Evolutionary conservation across 352 stramenopile genomes (phyloP), one percentile per base, ranked within the genome.

Genomic region (Globisporangium echinulatum): DNA sequence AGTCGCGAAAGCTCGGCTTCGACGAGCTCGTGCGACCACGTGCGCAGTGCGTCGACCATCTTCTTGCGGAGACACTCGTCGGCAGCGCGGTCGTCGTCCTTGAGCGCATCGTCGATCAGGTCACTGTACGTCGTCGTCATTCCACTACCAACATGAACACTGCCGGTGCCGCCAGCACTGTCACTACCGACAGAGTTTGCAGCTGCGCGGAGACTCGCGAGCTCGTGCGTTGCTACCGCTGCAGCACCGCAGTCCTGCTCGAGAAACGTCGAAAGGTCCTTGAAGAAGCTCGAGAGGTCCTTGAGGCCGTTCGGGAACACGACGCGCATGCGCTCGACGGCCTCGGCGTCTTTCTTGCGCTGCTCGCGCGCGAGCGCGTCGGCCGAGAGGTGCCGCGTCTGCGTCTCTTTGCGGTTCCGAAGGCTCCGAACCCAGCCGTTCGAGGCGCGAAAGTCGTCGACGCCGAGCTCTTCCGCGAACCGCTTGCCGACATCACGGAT

Each of bases 341-440:
- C 82, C 61, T 90, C 78, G 40, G 77, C 73, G 52, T 92, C 80
- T 47, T 87, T 87, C 56, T 88, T 90, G 38, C 77, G 57, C 48
- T 76, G 74, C 58, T 90, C 78, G 15, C 69, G 68, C 57, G 86
- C 73, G 49, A 81, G 58, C 8, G 80, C 76, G 46, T 88, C 80
- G 7, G 82, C 58, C 7, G 78, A 78, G 61, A 81, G 71, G 60
- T 72, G 78, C 15, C 79, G 71, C 49, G 67, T 61, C 49, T 82
- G 71, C 59, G 82, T 71, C 52, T 90, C 79, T 64, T 92, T 92
- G 53, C 82, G 78, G 54, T 92, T 92, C 37, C 82, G 76, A 43
- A 92, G 62, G 63, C 79, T 89, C 36, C 82, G 82, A 25, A 92
- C 78, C 82, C 82, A 92, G 40, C 82, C 82, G 56, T 92, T 92